These are phyloP conservation scores for Colletotrichum acutatum DNA, from an alignment of 2,329 filamentous ascomycete species.

Conservation along the genomic window DNA sequence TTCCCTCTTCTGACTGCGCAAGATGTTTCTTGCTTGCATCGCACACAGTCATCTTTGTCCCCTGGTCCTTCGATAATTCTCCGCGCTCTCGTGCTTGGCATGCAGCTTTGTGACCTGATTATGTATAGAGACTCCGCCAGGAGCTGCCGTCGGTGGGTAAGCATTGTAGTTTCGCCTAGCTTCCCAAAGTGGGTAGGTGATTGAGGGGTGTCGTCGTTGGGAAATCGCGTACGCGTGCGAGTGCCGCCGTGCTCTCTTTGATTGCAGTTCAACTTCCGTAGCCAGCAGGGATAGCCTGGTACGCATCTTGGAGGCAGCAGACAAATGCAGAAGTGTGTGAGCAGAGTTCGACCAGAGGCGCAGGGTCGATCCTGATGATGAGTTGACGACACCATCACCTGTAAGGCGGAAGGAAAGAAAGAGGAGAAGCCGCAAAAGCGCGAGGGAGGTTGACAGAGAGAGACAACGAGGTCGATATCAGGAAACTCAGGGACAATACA, in stretches of 20 bases:
- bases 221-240: background rate
- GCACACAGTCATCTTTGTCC: background rate
- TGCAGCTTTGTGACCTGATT: slow-evolving; percentile 14
- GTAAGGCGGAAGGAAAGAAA: background rate
- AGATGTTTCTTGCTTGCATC: background rate
- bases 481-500: background rate
- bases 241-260: background rate
- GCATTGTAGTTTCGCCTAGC: slow-evolving; percentile 1
- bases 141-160: background rate
- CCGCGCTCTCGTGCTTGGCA: slow-evolving; percentile 3
- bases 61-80: slow-evolving; percentile 1
- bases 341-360: background rate
- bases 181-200: slow-evolving; percentile 3
- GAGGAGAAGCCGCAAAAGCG: background rate
- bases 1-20: background rate
- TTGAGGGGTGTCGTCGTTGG: slow-evolving; percentile 11
- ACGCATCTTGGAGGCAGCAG: background rate
- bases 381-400: background rate
- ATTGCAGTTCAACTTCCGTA: background rate
- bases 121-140: background rate
- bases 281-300: slow-evolving; percentile 9
- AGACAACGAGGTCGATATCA: background rate
- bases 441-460: background rate
- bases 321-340: slow-evolving; percentile 6
- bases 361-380: slow-evolving; percentile 9